Conservation (phyloP, 805 yeast genomes). For the Clavispora phyllophila region DNA sequence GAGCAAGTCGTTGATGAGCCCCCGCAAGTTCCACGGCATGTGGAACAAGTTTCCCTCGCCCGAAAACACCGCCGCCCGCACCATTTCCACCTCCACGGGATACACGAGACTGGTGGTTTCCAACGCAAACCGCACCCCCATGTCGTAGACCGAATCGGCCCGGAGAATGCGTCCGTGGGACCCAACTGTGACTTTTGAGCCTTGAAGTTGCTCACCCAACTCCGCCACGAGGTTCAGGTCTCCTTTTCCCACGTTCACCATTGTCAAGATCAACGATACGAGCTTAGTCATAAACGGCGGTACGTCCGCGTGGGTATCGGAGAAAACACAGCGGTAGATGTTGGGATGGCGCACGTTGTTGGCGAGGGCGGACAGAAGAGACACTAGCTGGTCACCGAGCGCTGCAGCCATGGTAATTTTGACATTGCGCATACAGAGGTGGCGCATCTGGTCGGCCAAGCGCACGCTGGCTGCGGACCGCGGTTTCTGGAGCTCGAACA, state of each 20-base stretch:
- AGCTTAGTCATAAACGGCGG: conserved; percentile 27
- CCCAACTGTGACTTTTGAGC: conserved; percentile 16
- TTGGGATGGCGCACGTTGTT: conserved; percentile 32
- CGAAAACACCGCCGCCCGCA: background rate
- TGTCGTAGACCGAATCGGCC: conserved; percentile 22
- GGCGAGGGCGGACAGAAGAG: conserved; percentile 28
- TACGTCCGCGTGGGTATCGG: conserved; percentile 14
- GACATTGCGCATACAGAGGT: conserved; percentile 22
- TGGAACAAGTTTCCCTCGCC: conserved; percentile 18
- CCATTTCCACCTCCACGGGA: background rate
- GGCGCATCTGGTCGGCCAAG: conserved; percentile 16
- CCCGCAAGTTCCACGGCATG: conserved; percentile 37
- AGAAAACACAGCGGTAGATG: conserved; percentile 25
- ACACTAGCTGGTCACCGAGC: conserved; percentile 33
- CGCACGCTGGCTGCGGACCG: conserved; percentile 12
- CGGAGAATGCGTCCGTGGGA: conserved; percentile 26
- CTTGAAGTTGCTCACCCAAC: conserved; percentile 26
- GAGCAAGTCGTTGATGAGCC: conserved; percentile 31
- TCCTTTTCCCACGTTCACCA: conserved; percentile 32
- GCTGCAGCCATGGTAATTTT: conserved; percentile 33
- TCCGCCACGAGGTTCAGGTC: conserved; percentile 29
- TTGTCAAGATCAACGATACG: conserved; percentile 23
- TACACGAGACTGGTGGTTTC: conserved; percentile 31
- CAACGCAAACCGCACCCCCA: conserved; percentile 27
- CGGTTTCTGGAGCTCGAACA: conserved; percentile 29